These are phyloP conservation scores for Cyberlindnera japonica DNA, from an alignment of 805 yeast genomes.

Conservation along the genomic window DNA sequence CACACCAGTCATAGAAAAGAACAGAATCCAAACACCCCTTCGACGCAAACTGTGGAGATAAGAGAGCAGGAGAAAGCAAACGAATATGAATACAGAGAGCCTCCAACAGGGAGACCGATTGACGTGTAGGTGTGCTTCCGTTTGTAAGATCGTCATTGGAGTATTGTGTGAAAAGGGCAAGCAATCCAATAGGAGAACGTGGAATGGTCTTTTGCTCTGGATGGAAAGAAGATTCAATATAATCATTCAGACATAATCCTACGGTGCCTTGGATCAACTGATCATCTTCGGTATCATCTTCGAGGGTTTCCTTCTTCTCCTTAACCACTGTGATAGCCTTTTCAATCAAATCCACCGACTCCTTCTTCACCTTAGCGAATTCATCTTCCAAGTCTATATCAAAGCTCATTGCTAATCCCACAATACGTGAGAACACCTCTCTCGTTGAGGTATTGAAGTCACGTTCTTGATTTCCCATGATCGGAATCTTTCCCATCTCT, in stretches of 20 bases:
- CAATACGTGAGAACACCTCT: constrained; percentile 38
- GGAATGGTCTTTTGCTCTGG: constrained; percentile 30
- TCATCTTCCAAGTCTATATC: constrained; percentile 56
- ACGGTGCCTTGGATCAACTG: constrained; percentile 23
- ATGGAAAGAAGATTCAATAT: constrained; percentile 27
- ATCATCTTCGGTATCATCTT: constrained; percentile 33
- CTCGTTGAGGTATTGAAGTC: constrained; percentile 28
- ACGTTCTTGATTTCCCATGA: constrained; percentile 12
- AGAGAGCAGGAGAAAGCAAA: constrained; percentile 37
- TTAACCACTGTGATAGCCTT: constrained; percentile 31
- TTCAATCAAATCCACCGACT: constrained; percentile 41
- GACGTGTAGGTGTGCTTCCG: constrained; percentile 6
- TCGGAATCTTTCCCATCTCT: constrained; percentile 12
- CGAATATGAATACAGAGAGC: constrained; percentile 42
- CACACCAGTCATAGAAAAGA: constrained; percentile 36
- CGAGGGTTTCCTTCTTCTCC: constrained; percentile 2
- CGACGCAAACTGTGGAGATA: constrained; percentile 23
- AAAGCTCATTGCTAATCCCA: constrained; percentile 53
- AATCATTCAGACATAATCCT: constrained; percentile 35
- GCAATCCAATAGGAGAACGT: constrained; percentile 31
- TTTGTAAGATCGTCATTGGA: constrained; percentile 10
- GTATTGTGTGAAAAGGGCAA: constrained; percentile 28
- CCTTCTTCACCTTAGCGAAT: constrained; percentile 33
- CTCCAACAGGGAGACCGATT: constrained; percentile 21
- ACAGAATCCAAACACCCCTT: constrained; percentile 28